Base-by-base conservation (phyloP, 2,329 filamentous ascomycete genomes). In the Aureobasidium uvarum region DNA sequence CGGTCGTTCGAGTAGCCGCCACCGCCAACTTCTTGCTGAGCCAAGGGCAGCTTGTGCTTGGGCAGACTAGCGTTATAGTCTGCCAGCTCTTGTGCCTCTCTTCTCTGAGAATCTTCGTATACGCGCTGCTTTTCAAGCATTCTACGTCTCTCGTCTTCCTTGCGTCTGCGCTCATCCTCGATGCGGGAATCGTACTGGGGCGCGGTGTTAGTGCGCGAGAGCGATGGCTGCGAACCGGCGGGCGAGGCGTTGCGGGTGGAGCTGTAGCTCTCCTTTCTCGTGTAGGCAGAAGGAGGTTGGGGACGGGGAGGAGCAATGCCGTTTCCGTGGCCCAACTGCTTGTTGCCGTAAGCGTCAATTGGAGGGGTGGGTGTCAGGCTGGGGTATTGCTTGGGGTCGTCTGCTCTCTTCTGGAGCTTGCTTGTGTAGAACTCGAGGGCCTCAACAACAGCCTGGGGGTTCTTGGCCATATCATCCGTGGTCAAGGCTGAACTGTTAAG, bases 381-480 rank as follows among this genome's bases (percentile, higher is more conserved):
- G 31, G 88, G 79, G 73, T 88, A 92, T 71, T 85, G 83, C 69
- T 85, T 83, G 11, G 88, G 88, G 73, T 92, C 87, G 65, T 92
- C 87, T 59, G 85, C 84, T 68, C 89, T 83, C 80, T 92, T 92
- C 68, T 89, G 89, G 55, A 93, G 77, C 73, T 82, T 89, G 76
- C 92, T 90, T 1, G 90, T 91, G 78, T 93, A 94, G 78, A 94
- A 94, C 75, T 93, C 89, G 20, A 94, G 81, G 51, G 92, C 90
- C 74, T 94, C 90, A 64, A 92, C 63, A 58, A 83, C 81, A 36
- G 81, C 81, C 68, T 82, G 80, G 5, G 95, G 95, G 74, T 99
- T 97, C 74, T 95, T 93, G 79, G 96, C 92, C 78, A 98, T 98
- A 76, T 99, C 95, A 73, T 99, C 95, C 78, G 97, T 96, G 67